Evolutionary conservation across 768 basidiomycete species (phyloP), one percentile per base, ranked within the genome.

Genomic region (Podaxis sp.): DNA sequence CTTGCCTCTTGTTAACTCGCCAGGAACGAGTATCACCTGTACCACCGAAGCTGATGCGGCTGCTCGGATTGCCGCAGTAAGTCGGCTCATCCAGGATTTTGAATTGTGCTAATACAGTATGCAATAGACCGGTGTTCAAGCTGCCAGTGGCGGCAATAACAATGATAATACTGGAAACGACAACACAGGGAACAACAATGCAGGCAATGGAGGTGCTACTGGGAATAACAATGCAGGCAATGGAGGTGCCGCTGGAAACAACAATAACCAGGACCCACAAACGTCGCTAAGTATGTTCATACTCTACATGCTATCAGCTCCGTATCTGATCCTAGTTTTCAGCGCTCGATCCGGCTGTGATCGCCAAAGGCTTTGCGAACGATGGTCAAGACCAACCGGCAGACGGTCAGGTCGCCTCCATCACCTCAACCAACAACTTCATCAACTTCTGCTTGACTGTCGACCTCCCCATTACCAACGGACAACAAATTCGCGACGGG

Each of bases 361-460:
- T 85, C 61, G 75, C 76, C 9, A 69, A 33, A 9, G 33, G 33
- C 9, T 33, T 33, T 9, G 33, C 33, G 8, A 33, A 80, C 47
- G 72, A 86, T 63, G 85, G 85, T n/a, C 81, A 83, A 71, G 74
- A 74, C 52, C 67, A 70, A 2, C 79, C 81, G 2, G 68, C 69
- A 13, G 71, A 70, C 33, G 63, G 83, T 47, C 83, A 85, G 70
- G 80, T 81, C 60, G 76, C 82, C 8, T 85, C 83, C 2, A 70
- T 81, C 53, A 84, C 84, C 1, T 84, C 82, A n/a, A 75, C 73
- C 27, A 87, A 88, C 76, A 88, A 89, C 77, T 89, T 85, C 70
- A 82, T 84, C 76, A 84, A 85, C 77, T 81, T 81, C 67, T 87
- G 84, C 69, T 68, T 76, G 58, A 80, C 77, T 9, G 74, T 75